Evolutionary conservation across 768 basidiomycete species (phyloP).

Genomic region (Auricularia heimuer): DNA sequence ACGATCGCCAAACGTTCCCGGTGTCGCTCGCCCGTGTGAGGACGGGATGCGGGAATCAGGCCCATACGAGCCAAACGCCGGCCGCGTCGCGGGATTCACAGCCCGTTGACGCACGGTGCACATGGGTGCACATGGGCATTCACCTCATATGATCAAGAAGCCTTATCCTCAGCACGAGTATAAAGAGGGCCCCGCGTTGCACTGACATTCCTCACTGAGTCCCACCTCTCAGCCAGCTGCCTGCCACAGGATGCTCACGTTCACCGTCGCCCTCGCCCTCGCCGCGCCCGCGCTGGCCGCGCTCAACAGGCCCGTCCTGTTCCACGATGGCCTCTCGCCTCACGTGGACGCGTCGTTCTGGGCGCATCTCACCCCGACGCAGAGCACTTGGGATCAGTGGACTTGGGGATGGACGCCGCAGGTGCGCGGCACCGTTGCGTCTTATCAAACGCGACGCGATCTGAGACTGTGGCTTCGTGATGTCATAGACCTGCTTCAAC

Average conservation of each 20-base stretch:
- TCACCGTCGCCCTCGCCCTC: background rate
- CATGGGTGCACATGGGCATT: too few species aligned
- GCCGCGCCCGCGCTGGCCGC: background rate
- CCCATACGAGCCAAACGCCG: too few species aligned
- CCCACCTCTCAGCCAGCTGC: background rate
- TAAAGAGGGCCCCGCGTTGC: background rate
- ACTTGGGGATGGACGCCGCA: background rate
- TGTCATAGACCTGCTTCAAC: background rate
- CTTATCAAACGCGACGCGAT: background rate
- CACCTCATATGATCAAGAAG: too few species aligned
- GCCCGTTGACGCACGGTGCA: too few species aligned
- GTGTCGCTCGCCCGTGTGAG: too few species aligned
- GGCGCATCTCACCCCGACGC: background rate
- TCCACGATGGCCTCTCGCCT: background rate
- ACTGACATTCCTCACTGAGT: background rate
- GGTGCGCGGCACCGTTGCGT: background rate
- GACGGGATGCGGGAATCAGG: too few species aligned
- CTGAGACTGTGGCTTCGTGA: background rate
- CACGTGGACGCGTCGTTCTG: background rate
- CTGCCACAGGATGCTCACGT: background rate
- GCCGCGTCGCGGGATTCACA: too few species aligned
- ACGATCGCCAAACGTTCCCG: too few species aligned
- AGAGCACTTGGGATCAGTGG: background rate
- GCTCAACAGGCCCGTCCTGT: background rate
- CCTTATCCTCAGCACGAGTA: background rate